A percentile compares a stretch with the other conserved stretches of the same genome.
Evolutionary conservation across 108 stramenopile species (phyloP).

Genomic region (Skeletonema tropicum): DNA sequence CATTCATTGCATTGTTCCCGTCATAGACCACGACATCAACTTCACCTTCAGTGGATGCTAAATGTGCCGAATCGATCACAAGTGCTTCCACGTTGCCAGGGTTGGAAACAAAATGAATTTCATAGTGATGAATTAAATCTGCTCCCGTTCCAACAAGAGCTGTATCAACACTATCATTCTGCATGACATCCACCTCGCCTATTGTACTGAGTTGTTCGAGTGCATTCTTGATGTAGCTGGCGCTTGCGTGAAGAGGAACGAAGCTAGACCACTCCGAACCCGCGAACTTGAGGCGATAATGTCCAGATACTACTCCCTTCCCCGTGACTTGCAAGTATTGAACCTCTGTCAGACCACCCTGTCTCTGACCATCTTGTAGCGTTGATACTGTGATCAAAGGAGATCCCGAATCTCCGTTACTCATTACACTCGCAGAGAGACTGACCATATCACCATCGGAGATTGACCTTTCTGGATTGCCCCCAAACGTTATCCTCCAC

Average conservation of each 20-base stretch:
- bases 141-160: conserved; percentile 16
- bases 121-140: conserved; percentile 49
- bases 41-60: conserved; percentile 43
- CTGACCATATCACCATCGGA: conserved; percentile 64
- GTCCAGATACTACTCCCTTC: conserved; percentile 42
- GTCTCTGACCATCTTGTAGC: conserved; percentile 40
- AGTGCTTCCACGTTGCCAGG: conserved; percentile 62
- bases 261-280: conserved; percentile 56
- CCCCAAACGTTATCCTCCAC: conserved; percentile 70
- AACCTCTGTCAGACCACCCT: conserved; percentile 43
- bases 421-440: conserved; percentile 30
- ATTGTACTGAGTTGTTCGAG: conserved; percentile 56
- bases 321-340: conserved; percentile 59
- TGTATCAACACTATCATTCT: conserved; percentile 48
- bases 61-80: conserved; percentile 52
- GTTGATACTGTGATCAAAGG: conserved; percentile 49
- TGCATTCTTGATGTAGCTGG: conserved; percentile 64
- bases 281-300: conserved; percentile 64
- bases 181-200: conserved; percentile 41
- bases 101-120: conserved; percentile 59
- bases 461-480: conserved; percentile 32
- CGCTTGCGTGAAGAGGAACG: conserved; percentile 52
- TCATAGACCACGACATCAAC: conserved; percentile 53
- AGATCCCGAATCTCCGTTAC: conserved; percentile 43
- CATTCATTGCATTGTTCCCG: conserved; percentile 67